Evolutionary conservation across 176 grass and related monocot genomes (phyloP), one percentile per base, ranked within the genome.

Genomic region (Rhynchospora breviuscula): DNA sequence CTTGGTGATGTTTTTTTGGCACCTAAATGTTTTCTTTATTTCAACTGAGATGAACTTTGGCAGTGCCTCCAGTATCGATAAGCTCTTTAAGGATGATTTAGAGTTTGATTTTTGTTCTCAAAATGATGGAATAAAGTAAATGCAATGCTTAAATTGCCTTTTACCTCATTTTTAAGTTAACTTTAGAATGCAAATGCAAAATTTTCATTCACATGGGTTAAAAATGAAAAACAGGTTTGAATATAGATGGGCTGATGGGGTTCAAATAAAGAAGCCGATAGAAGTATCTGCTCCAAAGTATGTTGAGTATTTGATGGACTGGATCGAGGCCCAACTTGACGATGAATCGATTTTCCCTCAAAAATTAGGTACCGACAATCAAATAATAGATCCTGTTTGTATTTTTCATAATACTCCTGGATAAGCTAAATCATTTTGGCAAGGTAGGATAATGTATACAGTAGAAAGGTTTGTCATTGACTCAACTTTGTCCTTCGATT

Each of bases 251-350:
- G 96, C 91, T 67, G 96, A 99, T 85, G 96, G 93, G 84, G 85
- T 90, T 83, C 92, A 90, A 81, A 89, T 99, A 76, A 99, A 92
- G 85, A 95, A 82, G 58, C 96, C 93, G 10, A 89, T 99, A 29
- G 91, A 88, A 85, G 96, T 99, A 48, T 90, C 91, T 15, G 96
- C 96, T 5, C 88, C 93, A 0, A 99, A 93, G 72, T 99, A 99
- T 59, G 96, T 99, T 2, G 93, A 99, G 81, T 92, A 99, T 85
- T 59, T 99, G 14, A 99, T 93, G 96, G 91, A 99, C 7, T 99
- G 96, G 96, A 89, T 99, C 10, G 93, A 95, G 82, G 5, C 56
- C 23, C 89, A 90, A 88, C 91, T 95, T 31, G 91, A 99, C 6
- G 91, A 99, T 23, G 96, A 95, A 81, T 84, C 91, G 64, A 89